Base-by-base conservation (phyloP, 106 monocot genomes). In the Dendrobium huoshanense region DNA sequence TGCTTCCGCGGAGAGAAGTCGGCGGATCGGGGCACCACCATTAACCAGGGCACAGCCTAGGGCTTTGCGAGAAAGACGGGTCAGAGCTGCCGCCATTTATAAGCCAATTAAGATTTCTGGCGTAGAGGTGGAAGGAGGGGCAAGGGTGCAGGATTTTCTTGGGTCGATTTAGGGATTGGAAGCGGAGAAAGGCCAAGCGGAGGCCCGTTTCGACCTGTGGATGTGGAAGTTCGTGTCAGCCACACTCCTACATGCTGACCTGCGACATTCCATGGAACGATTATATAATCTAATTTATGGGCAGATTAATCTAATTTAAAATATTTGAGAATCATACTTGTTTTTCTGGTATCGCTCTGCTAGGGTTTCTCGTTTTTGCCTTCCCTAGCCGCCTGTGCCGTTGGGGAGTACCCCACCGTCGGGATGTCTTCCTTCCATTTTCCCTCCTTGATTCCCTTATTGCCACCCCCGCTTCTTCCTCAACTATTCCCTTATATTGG, bases 11-110 rank as follows among this genome's bases (percentile, higher is more conserved):
- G 77, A 59, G 82, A 56, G 51, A 76, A 72, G 81, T n/a, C 81
- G 76, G 72, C 42, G 51, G 55, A 49, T 25, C 65, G 72, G 80
- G 51, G 2, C 42, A 11, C 3, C 20, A 11, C 4, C 25, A 49
- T 59, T 84, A 80, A 18, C 58, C 4, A 11, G 54, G 19, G 49
- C 48, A 22, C 67, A 55, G 19, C 31, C 55, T 43, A 80, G 70
- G 41, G 77, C 47, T 85, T 75, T 75, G 31, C 85, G 54, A 17
- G 85, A 82, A 29, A 74, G 74, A 74, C 43, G 74, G 11, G 43
- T 22, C 19, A 74, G 20, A 43, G 43, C 74, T 7, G 20, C 43
- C 4, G 74, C 74, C 74, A 74, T 74, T 74, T 41, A 4, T 74
- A 44, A 7, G 74, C 20, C 15, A 74, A 74, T 43, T 44, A 16